Evolutionary conservation across 1,284 basidiomycete species (phyloP), one percentile per base, ranked within the genome.

Genomic region (Tausonia pullulans): DNA sequence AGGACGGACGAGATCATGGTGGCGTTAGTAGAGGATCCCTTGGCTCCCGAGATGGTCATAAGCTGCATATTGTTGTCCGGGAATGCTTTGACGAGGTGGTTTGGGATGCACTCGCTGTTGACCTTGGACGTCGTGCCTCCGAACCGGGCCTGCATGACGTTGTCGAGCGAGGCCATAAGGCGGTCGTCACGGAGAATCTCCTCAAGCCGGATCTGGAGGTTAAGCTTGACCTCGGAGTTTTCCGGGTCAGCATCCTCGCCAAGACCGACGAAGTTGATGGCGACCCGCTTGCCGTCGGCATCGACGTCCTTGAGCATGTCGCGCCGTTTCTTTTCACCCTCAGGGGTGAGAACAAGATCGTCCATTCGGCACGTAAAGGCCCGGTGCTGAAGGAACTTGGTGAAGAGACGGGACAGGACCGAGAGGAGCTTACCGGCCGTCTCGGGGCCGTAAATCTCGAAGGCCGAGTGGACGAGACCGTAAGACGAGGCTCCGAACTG

Each of bases 331-430:
- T 77, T 75, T 75, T 98, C 88, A 44, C 93, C 95, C 67, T 86
- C 83, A 0, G 82, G 81, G 39, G 92, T 97, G 51, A 99, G 81
- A 61, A 90, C 85, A 59, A 99, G 81, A 78, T 99, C 96, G 77
- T 99, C 96, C 91, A 98, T 98, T 54, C 96, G 86, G 78, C 96
- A 99, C 3, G 95, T 94, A 78, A 99, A 99, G 0, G 92, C 96
- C 50, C 93, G 88, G 73, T 93, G 90, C 73, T 98, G 95, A 58
- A 98, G 81, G 78, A 90, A 98, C 75, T 97, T 98, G 63, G 96
- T 98, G 76, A 99, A 92, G 56, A 98, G 79, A 62, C 96, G 85
- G 73, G 90, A 91, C 67, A 98, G 83, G 68, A 98, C 87, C 63
- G 93, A 92, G 49, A 99, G 85, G 8, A 99, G 83, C 72, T 87